Percentiles rank a stretch among this genome's conserved stretches.
These are phyloP conservation scores for Amborella trichopoda DNA, from an alignment of 164 flowering plant genomes.

Conservation along the genomic window DNA sequence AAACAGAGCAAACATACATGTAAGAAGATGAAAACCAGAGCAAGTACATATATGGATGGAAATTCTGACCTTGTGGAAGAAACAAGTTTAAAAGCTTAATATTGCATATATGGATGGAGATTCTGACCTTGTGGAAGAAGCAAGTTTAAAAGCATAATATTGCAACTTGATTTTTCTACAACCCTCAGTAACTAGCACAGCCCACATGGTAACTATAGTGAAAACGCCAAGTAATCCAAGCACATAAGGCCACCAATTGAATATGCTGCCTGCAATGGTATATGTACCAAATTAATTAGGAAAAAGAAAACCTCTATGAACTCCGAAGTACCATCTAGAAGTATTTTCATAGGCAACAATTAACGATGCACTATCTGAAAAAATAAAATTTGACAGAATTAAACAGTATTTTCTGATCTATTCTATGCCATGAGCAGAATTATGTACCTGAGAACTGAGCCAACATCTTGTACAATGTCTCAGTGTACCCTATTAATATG, in stretches of 20 bases:
- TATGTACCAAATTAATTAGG: no score
- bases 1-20: no score
- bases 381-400: no score
- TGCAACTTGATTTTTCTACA: constrained; percentile 93
- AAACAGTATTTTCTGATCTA: no score
- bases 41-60: background rate
- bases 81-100: constrained; percentile 94
- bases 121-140: constrained; percentile 74
- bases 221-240: constrained; percentile 55
- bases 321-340: no score
- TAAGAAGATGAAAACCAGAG: no score
- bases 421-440: no score
- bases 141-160: constrained; percentile 95
- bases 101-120: constrained; percentile 9
- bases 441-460: constrained; percentile 68
- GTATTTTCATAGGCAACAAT: no score
- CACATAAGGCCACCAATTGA: constrained; percentile 67
- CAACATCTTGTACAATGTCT: constrained; percentile 78
- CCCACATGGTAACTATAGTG: constrained; percentile 85
- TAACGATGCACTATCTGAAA: no score
- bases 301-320: no score
- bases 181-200: constrained; percentile 92
- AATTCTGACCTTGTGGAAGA: constrained; percentile 68
- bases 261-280: constrained; percentile 64
- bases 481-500: constrained; percentile 88